phyloP scores from a whole-genome alignment of 257 asterid genomes.

The Solanum raphanifolium region DNA sequence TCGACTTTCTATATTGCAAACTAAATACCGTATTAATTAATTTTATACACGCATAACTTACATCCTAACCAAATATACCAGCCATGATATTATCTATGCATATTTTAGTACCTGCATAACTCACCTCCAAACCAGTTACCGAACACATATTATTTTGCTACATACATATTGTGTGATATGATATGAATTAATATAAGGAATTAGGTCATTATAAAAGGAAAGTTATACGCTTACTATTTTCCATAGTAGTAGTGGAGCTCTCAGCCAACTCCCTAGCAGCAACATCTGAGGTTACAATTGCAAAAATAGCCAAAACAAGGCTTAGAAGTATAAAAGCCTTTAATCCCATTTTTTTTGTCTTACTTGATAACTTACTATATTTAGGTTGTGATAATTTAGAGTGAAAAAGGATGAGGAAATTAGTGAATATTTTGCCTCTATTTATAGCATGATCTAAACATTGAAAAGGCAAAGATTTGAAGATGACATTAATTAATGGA shows the following conservation, averaged over 20 bases:
- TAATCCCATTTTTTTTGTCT: background rate
- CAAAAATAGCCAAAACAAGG: background rate
- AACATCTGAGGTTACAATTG: background rate
- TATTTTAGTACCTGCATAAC: too few species aligned
- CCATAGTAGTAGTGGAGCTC: background rate
- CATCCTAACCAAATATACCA: too few species aligned
- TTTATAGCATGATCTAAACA: background rate
- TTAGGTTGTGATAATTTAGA: background rate
- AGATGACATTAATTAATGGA: background rate
- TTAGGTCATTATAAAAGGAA: too few species aligned
- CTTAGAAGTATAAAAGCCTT: background rate
- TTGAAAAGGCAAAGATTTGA: background rate
- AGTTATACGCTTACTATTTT: background rate
- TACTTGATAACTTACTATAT: background rate
- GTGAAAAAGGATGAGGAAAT: background rate
- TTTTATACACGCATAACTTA: too few species aligned
- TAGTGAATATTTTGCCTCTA: background rate
- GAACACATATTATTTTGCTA: too few species aligned
- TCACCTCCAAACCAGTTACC: too few species aligned
- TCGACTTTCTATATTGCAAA: too few species aligned
- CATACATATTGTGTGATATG: too few species aligned
- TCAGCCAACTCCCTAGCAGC: background rate
- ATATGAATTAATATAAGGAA: too few species aligned
- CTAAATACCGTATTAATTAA: too few species aligned
- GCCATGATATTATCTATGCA: too few species aligned